Conservation (phyloP, 345 rosid genomes). For the Eucalyptus viminalis region DNA sequence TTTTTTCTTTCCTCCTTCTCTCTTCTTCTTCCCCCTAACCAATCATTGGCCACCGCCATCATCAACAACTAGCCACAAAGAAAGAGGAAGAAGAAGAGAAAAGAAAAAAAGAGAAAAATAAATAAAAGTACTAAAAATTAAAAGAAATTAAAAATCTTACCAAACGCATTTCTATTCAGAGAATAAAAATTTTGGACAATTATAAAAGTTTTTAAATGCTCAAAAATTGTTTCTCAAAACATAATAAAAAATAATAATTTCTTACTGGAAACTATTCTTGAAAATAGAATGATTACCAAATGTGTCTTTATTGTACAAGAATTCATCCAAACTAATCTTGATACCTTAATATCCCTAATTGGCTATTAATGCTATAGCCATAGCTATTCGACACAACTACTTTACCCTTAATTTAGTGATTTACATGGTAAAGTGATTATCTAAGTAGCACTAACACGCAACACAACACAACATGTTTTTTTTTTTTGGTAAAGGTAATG, state of each 20-base stretch:
- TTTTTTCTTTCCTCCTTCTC: accelerated
- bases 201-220: too few relatives aligned
- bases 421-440: background rate
- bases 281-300: accelerated
- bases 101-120: too few relatives aligned
- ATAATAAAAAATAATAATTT: too few relatives aligned
- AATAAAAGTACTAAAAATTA: too few relatives aligned
- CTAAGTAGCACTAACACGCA: accelerated
- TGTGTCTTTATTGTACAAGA: accelerated
- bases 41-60: accelerated
- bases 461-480: too few relatives aligned
- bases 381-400: background rate
- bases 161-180: too few relatives aligned
- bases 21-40: too few relatives aligned
- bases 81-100: too few relatives aligned
- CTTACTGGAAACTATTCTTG: accelerated
- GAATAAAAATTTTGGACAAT: too few relatives aligned
- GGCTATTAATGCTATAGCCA: background rate
- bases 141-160: too few relatives aligned
- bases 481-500: too few relatives aligned
- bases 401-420: background rate
- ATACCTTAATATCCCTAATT: background rate
- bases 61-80: accelerated
- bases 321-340: background rate
- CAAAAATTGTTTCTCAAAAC: accelerated